A percentile compares a stretch with the other conserved stretches of the same genome.
Conservation (phyloP, 768 basidiomycete genomes). For the Pleurotus djamor region DNA sequence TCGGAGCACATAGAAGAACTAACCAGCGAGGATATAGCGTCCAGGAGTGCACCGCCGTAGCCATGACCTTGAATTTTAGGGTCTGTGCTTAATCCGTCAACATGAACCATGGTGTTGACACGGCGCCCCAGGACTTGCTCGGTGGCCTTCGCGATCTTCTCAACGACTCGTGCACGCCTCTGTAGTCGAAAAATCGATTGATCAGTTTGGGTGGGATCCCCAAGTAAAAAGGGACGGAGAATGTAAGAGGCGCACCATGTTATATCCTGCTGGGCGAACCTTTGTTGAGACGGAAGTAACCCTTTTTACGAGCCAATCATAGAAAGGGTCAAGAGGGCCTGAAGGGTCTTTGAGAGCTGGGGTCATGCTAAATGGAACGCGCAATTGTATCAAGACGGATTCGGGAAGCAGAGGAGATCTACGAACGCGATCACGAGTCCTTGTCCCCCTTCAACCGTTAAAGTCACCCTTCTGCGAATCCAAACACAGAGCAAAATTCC, state of each 20-base stretch:
- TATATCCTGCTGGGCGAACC: neutral
- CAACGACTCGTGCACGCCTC: conserved; percentile 16
- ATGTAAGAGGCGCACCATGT: neutral
- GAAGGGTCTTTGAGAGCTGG: neutral
- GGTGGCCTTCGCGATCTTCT: conserved; percentile 18
- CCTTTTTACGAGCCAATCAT: neutral
- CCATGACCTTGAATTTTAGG: conserved; percentile 23
- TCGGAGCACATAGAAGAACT: neutral
- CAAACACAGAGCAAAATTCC: neutral
- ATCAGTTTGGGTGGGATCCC: neutral
- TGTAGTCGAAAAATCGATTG: neutral
- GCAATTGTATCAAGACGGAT: neutral
- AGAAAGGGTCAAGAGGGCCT: neutral
- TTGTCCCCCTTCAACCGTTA: neutral
- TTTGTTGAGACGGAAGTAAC: neutral
- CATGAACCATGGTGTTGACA: conserved; percentile 24
- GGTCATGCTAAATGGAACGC: neutral
- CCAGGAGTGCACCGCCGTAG: conserved; percentile 26
- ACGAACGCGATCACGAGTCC: neutral
- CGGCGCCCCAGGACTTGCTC: conserved; percentile 19
- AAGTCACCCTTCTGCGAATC: neutral
- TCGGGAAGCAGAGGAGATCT: neutral
- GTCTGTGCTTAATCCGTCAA: conserved; percentile 24
- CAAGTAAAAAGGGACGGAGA: no score
- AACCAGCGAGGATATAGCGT: conserved; percentile 20